Conservation (phyloP, 306 rosid genomes). For the Fragaria ananassa region DNA sequence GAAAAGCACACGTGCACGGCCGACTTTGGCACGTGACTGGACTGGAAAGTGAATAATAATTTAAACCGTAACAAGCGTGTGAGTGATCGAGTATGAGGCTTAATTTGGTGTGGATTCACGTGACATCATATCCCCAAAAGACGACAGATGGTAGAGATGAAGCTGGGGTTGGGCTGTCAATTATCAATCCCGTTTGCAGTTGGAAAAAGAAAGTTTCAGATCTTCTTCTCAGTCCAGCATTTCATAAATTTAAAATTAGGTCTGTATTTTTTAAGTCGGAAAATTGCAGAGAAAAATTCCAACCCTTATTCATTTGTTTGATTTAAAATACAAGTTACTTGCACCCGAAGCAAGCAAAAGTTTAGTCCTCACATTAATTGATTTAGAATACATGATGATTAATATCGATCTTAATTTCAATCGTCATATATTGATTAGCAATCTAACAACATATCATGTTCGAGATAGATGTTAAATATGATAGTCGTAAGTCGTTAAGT, state of each 20-base stretch:
- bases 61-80: constrained; percentile 40
- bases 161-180: constrained; percentile 63
- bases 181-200: constrained; percentile 50
- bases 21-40: constrained; percentile 61
- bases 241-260: constrained; percentile 19
- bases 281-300: constrained; percentile 27
- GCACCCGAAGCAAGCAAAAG: constrained; percentile 35
- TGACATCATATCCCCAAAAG: constrained; percentile 46
- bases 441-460: background rate
- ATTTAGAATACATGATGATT: background rate
- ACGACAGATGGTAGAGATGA: constrained; percentile 32
- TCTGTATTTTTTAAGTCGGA: constrained; percentile 24
- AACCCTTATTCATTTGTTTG: background rate
- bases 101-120: constrained; percentile 66
- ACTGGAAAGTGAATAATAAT: constrained; percentile 34
- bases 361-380: background rate
- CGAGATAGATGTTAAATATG: background rate
- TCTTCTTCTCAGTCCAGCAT: constrained; percentile 36
- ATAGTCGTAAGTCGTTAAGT: background rate
- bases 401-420: background rate
- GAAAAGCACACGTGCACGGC: constrained; percentile 44
- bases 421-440: background rate
- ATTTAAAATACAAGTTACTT: constrained; percentile 23
- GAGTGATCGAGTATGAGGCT: constrained; percentile 10
- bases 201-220: constrained; percentile 44